Conservation (phyloP, 257 asterid genomes). For the Scutellaria minor region DNA sequence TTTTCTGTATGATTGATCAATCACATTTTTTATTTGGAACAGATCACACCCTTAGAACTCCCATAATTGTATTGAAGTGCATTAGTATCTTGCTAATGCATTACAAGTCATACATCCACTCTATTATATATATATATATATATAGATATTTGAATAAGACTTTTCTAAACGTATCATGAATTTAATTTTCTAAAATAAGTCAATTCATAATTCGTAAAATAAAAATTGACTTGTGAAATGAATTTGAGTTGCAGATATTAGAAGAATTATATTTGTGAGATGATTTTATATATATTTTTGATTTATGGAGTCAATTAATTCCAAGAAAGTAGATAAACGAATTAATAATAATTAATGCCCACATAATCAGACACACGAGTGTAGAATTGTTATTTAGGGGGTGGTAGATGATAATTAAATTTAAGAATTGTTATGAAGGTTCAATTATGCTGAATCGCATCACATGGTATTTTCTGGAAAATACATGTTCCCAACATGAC, state of each 20-base stretch:
- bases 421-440: constrained; percentile 19
- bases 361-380: constrained; percentile 31
- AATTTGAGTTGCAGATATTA: too few relatives aligned
- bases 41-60: constrained; percentile 28
- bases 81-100: constrained; percentile 35
- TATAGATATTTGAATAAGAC: too few relatives aligned
- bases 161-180: too few relatives aligned
- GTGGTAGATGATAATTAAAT: neutral
- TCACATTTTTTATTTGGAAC: constrained; percentile 10
- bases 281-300: too few relatives aligned
- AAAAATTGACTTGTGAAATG: too few relatives aligned
- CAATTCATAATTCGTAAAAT: too few relatives aligned
- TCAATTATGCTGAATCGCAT: constrained; percentile 33
- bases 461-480: constrained; percentile 33
- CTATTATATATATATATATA: neutral
- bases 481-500: constrained; percentile 1
- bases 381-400: neutral
- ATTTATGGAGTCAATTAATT: neutral
- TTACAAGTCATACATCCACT: constrained; percentile 33
- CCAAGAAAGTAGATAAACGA: constrained; percentile 26
- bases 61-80: constrained; percentile 33
- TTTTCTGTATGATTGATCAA: constrained; percentile 2
- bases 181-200: too few relatives aligned
- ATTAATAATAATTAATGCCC: constrained; percentile 1
- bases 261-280: too few relatives aligned